Base-by-base conservation (phyloP, 306 rosid species). In the Arachis hypogaea region DNA sequence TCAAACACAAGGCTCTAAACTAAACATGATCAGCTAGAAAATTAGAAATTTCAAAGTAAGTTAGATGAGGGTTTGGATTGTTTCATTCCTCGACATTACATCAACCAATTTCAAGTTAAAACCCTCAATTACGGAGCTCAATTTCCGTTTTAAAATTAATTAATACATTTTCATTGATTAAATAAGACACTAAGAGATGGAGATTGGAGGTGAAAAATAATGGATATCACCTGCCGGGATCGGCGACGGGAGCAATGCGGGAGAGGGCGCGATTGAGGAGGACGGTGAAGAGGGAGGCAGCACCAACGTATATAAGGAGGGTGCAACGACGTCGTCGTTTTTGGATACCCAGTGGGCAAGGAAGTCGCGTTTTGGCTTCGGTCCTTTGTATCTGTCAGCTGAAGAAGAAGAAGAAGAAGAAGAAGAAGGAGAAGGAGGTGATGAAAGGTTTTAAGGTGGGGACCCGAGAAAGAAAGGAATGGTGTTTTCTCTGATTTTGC, bases 171-270 rank as follows among this genome's bases (percentile, higher is more conserved):
- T 43, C 14, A 5, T 52, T 52, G 55, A 72, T 6, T 30, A 50
- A 50, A 16, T 51, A 43, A 59, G 8, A 38, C 2, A 6, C 7
- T n/a, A 41, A 77, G 4, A 55, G 28, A 22, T 29, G 29, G 9
- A 22, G 28, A 22, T 22, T 22, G 28, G 28, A 22, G 28, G 1
- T 22, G 30, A 46, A 18, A 66, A 30, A 61, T 4, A 36, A 30
- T 30, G 22, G 2, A 89, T 22, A 1, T 22, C 28, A 22, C 96
- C 98, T 88, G 93, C 97, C 83, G 68, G 99, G 96, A 67, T 92
- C 92, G 40, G 96, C 89, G 9, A 95, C 93, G 11, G 94, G 93
- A 68, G 96, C 93, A 45, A 95, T 87, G 63, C 88, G 96, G 29
- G 87, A 92, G 58, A 87, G 58, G 57, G 96, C 62, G 71, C 96